These are phyloP conservation scores for Rhodotorula sp. DNA, from an alignment of 1,284 basidiomycete genomes.

Conservation along the genomic window DNA sequence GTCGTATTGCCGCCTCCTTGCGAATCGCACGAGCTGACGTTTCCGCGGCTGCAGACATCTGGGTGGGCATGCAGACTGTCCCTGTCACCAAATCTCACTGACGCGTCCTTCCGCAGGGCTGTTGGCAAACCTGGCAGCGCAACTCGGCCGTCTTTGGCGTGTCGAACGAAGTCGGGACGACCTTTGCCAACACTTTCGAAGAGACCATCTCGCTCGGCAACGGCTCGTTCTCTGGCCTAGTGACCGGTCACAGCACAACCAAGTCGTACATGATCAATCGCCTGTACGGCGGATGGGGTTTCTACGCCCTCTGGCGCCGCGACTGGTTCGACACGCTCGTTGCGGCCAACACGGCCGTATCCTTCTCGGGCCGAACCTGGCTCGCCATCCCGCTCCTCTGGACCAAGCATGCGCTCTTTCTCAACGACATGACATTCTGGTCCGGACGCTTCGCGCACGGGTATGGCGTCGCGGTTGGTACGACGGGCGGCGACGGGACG, in stretches of 20 bases:
- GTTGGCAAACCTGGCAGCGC: conserved; percentile 26
- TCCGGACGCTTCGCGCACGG: conserved; percentile 13
- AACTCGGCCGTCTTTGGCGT: conserved; percentile 14
- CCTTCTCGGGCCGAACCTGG: conserved; percentile 26
- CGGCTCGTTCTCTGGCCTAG: conserved; percentile 14
- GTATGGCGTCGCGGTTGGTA: conserved; percentile 14
- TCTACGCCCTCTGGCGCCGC: conserved; percentile 26
- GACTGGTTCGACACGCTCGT: conserved; percentile 30
- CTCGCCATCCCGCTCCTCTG: conserved; percentile 26
- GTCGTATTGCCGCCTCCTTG: neutral
- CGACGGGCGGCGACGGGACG: neutral
- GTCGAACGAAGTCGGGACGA: conserved; percentile 16
- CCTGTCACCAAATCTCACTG: neutral
- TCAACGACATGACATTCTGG: conserved; percentile 27
- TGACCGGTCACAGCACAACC: conserved; percentile 17
- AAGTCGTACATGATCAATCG: conserved; percentile 14
- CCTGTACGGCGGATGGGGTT: conserved; percentile 23
- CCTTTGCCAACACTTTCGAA: conserved; percentile 29
- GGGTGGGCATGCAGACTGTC: neutral
- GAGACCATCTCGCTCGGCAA: conserved; percentile 35
- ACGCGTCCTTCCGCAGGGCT: neutral
- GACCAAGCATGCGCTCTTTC: conserved; percentile 27
- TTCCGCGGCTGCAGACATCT: neutral
- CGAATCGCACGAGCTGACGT: too few species aligned
- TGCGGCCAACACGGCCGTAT: conserved; percentile 7